Conservation (phyloP, 345 rosid genomes). For the Erodium maritimum region DNA sequence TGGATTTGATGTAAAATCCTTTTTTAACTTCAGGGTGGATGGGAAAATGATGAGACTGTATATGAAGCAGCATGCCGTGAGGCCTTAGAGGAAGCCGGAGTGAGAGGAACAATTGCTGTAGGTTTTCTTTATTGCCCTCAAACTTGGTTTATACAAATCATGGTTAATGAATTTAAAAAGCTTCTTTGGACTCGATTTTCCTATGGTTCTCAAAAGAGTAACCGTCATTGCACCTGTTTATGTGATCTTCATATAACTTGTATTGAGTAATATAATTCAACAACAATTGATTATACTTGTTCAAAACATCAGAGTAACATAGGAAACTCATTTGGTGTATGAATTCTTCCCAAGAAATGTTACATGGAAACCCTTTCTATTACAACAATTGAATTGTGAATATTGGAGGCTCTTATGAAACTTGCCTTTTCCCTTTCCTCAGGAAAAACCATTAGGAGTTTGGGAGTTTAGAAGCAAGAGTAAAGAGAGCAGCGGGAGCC, state of each 20-base stretch:
- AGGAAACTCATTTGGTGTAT: too few relatives aligned
- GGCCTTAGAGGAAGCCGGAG: slow-evolving; percentile 94
- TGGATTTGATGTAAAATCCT: background rate
- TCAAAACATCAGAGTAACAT: too few relatives aligned
- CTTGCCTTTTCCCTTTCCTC: slow-evolving; percentile 5
- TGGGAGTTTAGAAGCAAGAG: slow-evolving; percentile 68
- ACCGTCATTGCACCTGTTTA: background rate
- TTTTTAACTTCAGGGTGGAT: slow-evolving; percentile 59
- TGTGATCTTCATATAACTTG: background rate
- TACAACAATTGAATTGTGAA: too few relatives aligned
- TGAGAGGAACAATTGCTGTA: slow-evolving; percentile 65
- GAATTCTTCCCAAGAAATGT: too few relatives aligned
- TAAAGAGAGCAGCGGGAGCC: slow-evolving; percentile 22
- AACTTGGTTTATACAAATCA: background rate
- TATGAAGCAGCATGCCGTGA: slow-evolving; percentile 84
- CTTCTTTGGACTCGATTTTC: background rate
- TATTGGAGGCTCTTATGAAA: background rate
- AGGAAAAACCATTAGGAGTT: slow-evolving; percentile 63
- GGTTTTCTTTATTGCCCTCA: slow-evolving; percentile 3
- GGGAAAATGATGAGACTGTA: slow-evolving; percentile 92
- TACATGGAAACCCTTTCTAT: too few relatives aligned
- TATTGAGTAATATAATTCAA: too few relatives aligned
- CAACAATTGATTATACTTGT: too few relatives aligned
- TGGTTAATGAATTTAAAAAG: background rate
- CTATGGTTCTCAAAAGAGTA: background rate